Conservation (phyloP, 2,329 filamentous ascomycete species). For the Talaromyces sp. region DNA sequence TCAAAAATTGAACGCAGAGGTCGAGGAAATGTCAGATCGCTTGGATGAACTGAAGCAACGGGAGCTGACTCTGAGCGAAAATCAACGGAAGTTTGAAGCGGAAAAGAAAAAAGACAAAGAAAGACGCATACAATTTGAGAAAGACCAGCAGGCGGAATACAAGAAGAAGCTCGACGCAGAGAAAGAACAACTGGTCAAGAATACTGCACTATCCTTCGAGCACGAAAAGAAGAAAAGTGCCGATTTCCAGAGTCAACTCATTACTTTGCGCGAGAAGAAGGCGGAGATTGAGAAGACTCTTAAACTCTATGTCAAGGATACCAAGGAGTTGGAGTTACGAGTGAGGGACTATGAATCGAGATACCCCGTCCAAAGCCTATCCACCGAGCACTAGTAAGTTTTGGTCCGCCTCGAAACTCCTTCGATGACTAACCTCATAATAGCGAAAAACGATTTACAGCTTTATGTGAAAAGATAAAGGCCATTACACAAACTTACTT, state of each 20-base stretch:
- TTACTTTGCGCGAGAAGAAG: background rate
- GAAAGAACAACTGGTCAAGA: too few species aligned
- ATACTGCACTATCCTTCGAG: too few species aligned
- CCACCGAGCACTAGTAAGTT: conserved; percentile 4
- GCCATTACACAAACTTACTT: conserved; percentile 1
- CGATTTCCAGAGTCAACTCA: background rate
- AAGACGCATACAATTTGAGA: background rate
- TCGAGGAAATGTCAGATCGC: background rate
- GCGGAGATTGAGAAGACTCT: conserved; percentile 1
- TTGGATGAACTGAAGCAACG: background rate
- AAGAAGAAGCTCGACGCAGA: too few species aligned
- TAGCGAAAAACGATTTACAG: background rate
- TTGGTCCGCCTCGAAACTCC: background rate
- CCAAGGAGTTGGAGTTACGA: background rate
- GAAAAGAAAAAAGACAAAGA: conserved; percentile 1
- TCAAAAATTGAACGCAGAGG: background rate
- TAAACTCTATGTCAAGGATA: background rate
- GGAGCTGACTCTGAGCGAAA: background rate
- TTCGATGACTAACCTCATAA: background rate
- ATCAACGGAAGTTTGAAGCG: background rate
- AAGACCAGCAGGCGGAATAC: too few species aligned
- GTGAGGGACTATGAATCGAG: background rate
- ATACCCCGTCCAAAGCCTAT: background rate
- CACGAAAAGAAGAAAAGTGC: too few species aligned
- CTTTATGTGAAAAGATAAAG: conserved; percentile 4